A percentile compares a stretch with the other conserved stretches of the same genome.
These are phyloP conservation scores for Colletotrichum truncatum DNA, from an alignment of 2,329 filamentous ascomycete genomes.

Conservation along the genomic window DNA sequence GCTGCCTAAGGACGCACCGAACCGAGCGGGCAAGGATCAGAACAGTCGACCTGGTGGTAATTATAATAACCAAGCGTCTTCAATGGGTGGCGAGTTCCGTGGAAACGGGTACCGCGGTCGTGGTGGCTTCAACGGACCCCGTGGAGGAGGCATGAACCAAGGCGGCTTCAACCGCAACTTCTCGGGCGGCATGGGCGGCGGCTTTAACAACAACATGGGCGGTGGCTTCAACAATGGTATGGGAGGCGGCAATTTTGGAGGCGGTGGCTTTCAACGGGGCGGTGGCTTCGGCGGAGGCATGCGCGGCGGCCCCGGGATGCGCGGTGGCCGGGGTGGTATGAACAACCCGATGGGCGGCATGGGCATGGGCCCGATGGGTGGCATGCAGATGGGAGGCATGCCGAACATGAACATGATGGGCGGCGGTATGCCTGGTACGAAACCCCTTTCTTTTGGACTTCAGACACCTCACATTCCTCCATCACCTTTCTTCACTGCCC, in stretches of 20 bases:
- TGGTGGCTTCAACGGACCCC: conserved; percentile 56
- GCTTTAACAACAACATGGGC: conserved; percentile 53
- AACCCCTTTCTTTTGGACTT: conserved; percentile 18
- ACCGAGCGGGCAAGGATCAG: conserved; percentile 71
- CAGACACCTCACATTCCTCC: not conserved
- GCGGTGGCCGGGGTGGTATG: conserved; percentile 49
- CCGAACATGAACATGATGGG: conserved; percentile 59
- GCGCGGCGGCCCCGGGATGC: conserved; percentile 51
- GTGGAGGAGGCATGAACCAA: conserved; percentile 57
- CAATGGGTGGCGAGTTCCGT: conserved; percentile 54
- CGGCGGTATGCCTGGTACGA: conserved; percentile 64
- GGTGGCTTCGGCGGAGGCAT: conserved; percentile 59
- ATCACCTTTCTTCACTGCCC: not conserved
- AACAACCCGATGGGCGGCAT: conserved; percentile 63
- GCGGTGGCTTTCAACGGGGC: conserved; percentile 57
- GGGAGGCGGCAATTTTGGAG: conserved; percentile 58
- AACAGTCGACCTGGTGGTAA: conserved; percentile 60
- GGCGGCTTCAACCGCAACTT: conserved; percentile 50
- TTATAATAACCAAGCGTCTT: conserved; percentile 58
- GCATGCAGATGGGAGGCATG: conserved; percentile 65
- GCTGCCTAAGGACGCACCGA: conserved; percentile 85
- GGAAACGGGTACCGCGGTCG: conserved; percentile 61
- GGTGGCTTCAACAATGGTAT: conserved; percentile 57
- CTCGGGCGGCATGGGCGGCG: conserved; percentile 49
- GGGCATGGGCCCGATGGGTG: conserved; percentile 52